phyloP scores from a whole-genome alignment of 202 grass and related monocot species.

The Carex sylvatica region DNA sequence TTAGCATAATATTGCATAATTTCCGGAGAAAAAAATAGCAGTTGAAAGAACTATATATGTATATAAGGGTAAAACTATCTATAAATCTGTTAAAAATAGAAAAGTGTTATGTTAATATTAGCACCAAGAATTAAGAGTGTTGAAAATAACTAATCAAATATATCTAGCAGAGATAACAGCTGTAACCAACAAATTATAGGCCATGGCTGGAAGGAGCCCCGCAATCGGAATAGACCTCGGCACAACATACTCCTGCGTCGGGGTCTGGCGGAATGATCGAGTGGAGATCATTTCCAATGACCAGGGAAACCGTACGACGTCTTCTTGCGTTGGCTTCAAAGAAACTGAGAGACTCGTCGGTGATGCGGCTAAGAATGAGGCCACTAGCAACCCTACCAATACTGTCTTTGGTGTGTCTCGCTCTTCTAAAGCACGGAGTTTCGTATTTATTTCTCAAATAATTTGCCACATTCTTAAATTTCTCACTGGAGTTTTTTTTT shows the following conservation, averaged over 20 bases:
- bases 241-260: slow-evolving; percentile 65
- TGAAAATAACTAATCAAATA: too few species aligned
- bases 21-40: too few species aligned
- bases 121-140: too few species aligned
- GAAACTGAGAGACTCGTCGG: slow-evolving; percentile 74
- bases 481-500: too few species aligned
- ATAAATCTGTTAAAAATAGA: too few species aligned
- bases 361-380: slow-evolving; percentile 82
- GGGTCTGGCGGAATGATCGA: slow-evolving; percentile 56
- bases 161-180: too few species aligned
- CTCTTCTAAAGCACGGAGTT: background rate
- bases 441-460: background rate
- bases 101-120: too few species aligned
- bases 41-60: too few species aligned
- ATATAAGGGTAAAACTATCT: too few species aligned
- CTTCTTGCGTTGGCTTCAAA: slow-evolving; percentile 76
- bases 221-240: slow-evolving; percentile 73
- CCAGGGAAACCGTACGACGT: slow-evolving; percentile 82
- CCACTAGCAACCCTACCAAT: slow-evolving; percentile 64
- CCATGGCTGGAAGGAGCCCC: background rate
- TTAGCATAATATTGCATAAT: too few species aligned
- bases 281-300: slow-evolving; percentile 83
- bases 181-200: too few species aligned
- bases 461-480: background rate
- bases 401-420: slow-evolving; percentile 61